A percentile compares a stretch with the other conserved stretches of the same genome.
phyloP scores from a whole-genome alignment of 2,329 filamentous ascomycete species.

The Hypoxylon sp. region DNA sequence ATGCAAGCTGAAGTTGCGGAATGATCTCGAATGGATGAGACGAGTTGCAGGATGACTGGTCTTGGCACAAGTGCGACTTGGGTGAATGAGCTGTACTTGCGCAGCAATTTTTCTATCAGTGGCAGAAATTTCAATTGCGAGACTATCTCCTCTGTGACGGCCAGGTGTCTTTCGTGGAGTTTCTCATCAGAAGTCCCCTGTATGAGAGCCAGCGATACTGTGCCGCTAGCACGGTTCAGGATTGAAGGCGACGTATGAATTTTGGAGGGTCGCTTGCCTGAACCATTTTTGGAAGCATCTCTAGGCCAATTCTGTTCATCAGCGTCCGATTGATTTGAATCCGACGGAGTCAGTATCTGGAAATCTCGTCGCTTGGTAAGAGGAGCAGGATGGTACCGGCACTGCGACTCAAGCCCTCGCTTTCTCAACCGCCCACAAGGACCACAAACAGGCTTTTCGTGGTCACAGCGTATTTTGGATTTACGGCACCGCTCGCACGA shows the following conservation, averaged over 20 bases:
- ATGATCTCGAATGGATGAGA: slow-evolving; percentile 6
- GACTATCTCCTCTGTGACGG: too few species aligned
- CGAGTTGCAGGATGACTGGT: slow-evolving; percentile 8
- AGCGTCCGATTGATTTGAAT: neutral
- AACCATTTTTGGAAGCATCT: neutral
- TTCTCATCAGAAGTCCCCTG: too few species aligned
- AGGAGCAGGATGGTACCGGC: neutral
- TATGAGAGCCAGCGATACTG: too few species aligned
- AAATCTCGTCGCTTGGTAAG: slow-evolving; percentile 13
- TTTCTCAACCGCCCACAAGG: slow-evolving; percentile 6
- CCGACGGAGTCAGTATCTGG: neutral
- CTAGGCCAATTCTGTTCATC: neutral
- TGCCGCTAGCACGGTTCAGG: slow-evolving; percentile 1
- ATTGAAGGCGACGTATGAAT: slow-evolving; percentile 16
- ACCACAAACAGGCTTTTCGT: slow-evolving; percentile 6
- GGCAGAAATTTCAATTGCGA: too few species aligned
- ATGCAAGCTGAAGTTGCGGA: neutral
- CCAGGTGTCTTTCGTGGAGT: too few species aligned
- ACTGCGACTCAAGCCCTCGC: slow-evolving; percentile 18
- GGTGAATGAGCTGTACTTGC: too few species aligned
- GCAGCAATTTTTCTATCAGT: too few species aligned
- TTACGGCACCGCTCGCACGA: too few species aligned
- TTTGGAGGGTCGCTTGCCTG: neutral
- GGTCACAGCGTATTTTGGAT: slow-evolving; percentile 17
- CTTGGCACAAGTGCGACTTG: too few species aligned